Evolutionary conservation across 257 asterid species (phyloP), one percentile per base, ranked within the genome.

Genomic region (Nicotiana undulata): DNA sequence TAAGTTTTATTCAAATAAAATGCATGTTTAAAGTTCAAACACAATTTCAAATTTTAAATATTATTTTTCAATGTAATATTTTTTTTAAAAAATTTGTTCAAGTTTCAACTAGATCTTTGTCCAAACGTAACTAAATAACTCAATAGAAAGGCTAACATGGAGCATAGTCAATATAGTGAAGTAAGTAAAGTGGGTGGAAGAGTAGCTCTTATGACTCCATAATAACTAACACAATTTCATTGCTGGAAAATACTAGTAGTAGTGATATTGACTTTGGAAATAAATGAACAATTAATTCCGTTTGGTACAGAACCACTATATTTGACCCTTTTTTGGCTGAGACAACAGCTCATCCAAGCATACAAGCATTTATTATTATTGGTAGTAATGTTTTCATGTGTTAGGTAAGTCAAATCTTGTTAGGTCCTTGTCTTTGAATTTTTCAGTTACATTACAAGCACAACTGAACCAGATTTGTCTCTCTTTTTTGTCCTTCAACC

Each of bases 371-470:
- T 74, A 74, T 24, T 74, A 49, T 24, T 6, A 44, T 49, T 74
- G 9, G 26, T 74, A 74, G 26, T 74, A 74, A 74, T 49, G 40
- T 49, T 74, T 72, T 74, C 61, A 26, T 74, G 65, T 31, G 77
- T 75, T 75, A 81, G 77, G 81, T 75, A 56, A 51, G 84, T 75
- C 81, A 63, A 81, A 7, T 18, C 13, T 63, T 24, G 65, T 81
- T 81, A 75, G 81, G 84, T 81, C 46, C 40, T 46, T 81, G 84
- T 81, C 84, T 75, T 81, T 81, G 84, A 81, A 81, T 40, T 7
- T 63, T 81, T 22, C 79, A 6, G 65, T 81, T 51, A 61, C 81
- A 81, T 61, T 32, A 81, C 37, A 61, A 29, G 58, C 80, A 61
- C 81, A 34, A 59, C 55, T 77, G 40, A 20, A 40, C 83, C 26